These are phyloP conservation scores for Akanthomyces dipterigenus DNA, from an alignment of 2,329 filamentous ascomycete species.

Conservation along the genomic window DNA sequence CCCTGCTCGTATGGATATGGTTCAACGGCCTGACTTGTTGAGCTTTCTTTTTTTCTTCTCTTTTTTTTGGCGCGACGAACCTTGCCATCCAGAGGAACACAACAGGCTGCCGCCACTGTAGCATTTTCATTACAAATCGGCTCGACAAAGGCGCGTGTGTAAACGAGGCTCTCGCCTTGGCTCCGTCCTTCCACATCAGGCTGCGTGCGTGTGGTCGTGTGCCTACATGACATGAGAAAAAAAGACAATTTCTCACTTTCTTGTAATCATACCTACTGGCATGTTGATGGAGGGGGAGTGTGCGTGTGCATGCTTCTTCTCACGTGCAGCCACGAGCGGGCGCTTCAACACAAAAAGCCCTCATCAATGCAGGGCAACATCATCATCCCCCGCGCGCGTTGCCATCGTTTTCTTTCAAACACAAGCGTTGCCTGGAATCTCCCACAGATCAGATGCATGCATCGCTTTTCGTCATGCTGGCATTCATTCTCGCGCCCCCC, in stretches of 20 bases:
- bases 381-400: neutral
- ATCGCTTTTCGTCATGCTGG: neutral
- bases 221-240: neutral
- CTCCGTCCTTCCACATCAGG: neutral
- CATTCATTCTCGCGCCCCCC: neutral
- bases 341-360: neutral
- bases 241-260: neutral
- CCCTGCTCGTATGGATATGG: too few relatives aligned
- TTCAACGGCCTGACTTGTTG: too few relatives aligned
- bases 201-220: neutral
- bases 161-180: neutral
- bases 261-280: neutral
- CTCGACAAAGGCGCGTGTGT: neutral
- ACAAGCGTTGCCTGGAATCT: neutral
- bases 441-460: constrained; percentile 5
- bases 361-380: neutral
- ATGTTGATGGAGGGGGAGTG: neutral
- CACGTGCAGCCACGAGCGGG: neutral
- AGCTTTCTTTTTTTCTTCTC: too few relatives aligned
- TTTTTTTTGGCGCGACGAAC: too few relatives aligned
- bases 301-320: neutral
- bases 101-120: neutral
- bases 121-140: neutral
- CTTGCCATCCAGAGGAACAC: too few relatives aligned
- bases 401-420: too few relatives aligned